Base-by-base conservation (phyloP, 495 filamentous ascomycete species). In the Lasiosphaeria miniovina region DNA sequence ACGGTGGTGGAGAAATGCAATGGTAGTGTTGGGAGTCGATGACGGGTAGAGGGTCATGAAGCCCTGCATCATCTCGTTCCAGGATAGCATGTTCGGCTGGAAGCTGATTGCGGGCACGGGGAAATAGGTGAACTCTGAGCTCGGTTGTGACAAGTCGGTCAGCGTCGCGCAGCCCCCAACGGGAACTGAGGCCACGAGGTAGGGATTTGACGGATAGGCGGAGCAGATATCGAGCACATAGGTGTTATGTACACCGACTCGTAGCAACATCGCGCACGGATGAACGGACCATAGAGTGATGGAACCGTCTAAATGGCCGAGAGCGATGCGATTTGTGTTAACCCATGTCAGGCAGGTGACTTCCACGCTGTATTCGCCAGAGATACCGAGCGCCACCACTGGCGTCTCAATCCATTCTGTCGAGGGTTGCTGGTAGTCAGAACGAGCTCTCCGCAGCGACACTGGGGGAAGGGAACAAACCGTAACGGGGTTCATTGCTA, bases 261-360 rank as follows among this genome's bases (percentile, higher is more conserved):
- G 73, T 46, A 71, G 71, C 3, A 81, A 54, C 36, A 77, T 62
- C 38, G 62, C 60, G 35, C 61, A 61, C 8, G 78, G 78, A 32
- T 67, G 72, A 43, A 81, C 32, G n/a, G 77, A 81, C 77, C 77
- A 81, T 11, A 81, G 64, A 10, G 69, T 67, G 41, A 81, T 68
- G 15, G 76, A 79, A 8, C 78, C 78, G 51, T 81, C 78, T 0
- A 73, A 75, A 64, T 78, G 74, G 54, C 73, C 78, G 51, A 79
- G 67, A 17, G 65, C 73, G 48, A 81, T 59, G 12, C 77, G 76
- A 63, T 81, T 81, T 55, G 68, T 71, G 56, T 76, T 79, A 4
- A 77, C 64, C 78, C 78, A 81, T 12, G 75, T 70, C 35, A 81
- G 71, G 65, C 74, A 76, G 36, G 75, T 79, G n/a, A 75, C 74